Evolutionary conservation across 2,329 filamentous ascomycete genomes (phyloP), one percentile per base, ranked within the genome.

Genomic region (Zymoseptoria passerinii): DNA sequence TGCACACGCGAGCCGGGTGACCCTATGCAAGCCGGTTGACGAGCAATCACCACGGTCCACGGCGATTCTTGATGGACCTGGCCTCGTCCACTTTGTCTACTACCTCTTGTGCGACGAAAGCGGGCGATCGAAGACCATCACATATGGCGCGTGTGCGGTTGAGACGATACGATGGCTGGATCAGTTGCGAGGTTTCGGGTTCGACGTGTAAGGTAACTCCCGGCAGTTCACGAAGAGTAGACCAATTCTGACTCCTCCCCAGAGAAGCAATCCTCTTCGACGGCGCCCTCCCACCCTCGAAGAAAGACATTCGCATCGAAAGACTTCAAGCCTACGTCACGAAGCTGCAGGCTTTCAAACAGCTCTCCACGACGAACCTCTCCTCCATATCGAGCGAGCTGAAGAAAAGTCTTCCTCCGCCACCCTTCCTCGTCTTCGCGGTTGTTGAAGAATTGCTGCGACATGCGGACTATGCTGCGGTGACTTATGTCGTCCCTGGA

Each of bases 181-280:
- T 23, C 72, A 78, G 40, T 73, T 95, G 16, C 75, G 77, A 53
- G 67, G 67, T 2, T 77, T 79, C 58, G 78, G 81, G 55, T 79
- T 88, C 53, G 74, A 74, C 51, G 80, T 94, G 89, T 92, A 78
- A 74, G 75, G 72, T 7, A 8, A 23, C 10, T 52, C 55, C 48
- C 16, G 54, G 53, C 63, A 27, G 61, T n/a, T n/a, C 35, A 54
- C 9, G 29, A 53, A 9, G 16, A 16, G 9, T 13, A 40, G 13
- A 16, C 4, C 10, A 4, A 16, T 16, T 13, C 29, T 28, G 49
- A 52, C 50, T 28, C 23, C 3, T 55, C 10, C 1, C 8, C 64
- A 89, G 85, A 64, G 75, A 82, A 58, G 83, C 80, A 52, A 88
- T 96, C 55, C 91, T 87, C 70, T 96, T 97, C 67, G 92, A 97